Evolutionary conservation across 768 basidiomycete species (phyloP), one percentile per base, ranked within the genome.

Genomic region (Lentinula lateritia): DNA sequence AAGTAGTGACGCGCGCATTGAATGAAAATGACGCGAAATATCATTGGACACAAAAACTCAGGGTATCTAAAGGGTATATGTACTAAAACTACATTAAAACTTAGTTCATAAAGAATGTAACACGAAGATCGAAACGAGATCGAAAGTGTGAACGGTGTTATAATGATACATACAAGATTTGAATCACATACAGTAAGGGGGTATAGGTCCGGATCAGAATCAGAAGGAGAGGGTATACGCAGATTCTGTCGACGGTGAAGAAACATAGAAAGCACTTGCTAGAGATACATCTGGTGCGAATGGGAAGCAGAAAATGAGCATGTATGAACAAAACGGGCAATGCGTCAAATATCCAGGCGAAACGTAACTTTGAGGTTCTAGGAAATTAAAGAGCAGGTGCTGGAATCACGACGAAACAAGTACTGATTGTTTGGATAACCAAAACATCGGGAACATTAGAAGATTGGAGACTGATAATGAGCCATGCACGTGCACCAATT

Each of bases 161-260:
- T 28, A 41, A 42, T 56, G 55, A 56, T 56, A 56, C 55, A 56
- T 56, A 56, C 55, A 56, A 43, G 41, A 42, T 28, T 42, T 10
- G 9, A 20, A 56, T 41, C 38, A 28, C 43, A 56, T 56, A 56
- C 54, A 56, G 23, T 56, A 32, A 12, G 53, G 53, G 53, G 55
- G 55, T 56, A 56, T 56, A n/a, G 23, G 41, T 34, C 55, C 18
- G 41, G 41, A 43, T 56, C 55, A 56, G 55, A 56, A 56, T 56
- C 55, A n/a, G 38, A 56, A 41, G 42, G n/a, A n/a, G 41, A 28
- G 55, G 55, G 55, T 56, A 56, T 56, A 56, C 55, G 16, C 55
- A 56, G 55, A 56, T 42, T 56, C 55, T 43, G 55, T 56, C 55
- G 41, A 42, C 55, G 55, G 55, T 38, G 53, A 54, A 54, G 36